These are phyloP conservation scores for Penicillium occitanis DNA, from an alignment of 2,329 filamentous ascomycete species.

Conservation along the genomic window DNA sequence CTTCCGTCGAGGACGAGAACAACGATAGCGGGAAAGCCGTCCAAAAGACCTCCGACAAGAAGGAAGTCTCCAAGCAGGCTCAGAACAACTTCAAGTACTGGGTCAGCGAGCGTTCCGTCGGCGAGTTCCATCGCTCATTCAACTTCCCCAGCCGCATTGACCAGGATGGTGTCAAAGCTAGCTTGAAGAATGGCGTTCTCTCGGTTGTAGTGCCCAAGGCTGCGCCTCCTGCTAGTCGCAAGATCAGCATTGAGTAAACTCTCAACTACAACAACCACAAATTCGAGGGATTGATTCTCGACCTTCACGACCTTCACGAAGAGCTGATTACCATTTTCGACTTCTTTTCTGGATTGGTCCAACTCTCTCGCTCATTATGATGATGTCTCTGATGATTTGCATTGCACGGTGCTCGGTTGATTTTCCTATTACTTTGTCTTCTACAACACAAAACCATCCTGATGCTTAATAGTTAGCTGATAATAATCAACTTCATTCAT, in stretches of 20 bases:
- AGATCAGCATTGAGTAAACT: slow-evolving; percentile 50
- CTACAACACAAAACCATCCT: neutral
- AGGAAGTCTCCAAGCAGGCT: slow-evolving; percentile 10
- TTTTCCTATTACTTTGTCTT: neutral
- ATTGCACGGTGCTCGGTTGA: slow-evolving; percentile 9
- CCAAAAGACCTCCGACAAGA: slow-evolving; percentile 28
- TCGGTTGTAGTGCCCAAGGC: slow-evolving; percentile 57
- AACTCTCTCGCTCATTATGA: slow-evolving; percentile 3
- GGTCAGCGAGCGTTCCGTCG: slow-evolving; percentile 58
- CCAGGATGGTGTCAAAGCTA: slow-evolving; percentile 57
- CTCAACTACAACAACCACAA: neutral
- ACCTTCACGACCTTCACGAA: neutral
- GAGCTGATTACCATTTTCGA: neutral
- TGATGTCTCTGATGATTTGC: neutral
- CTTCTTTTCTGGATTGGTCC: neutral
- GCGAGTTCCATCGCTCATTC: slow-evolving; percentile 57
- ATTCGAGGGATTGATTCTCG: neutral
- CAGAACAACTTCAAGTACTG: slow-evolving; percentile 47
- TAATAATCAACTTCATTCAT: slow-evolving; percentile 5
- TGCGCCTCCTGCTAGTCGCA: slow-evolving; percentile 46
- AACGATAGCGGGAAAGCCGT: slow-evolving; percentile 26
- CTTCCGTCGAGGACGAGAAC: slow-evolving; percentile 17
- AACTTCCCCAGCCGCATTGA: slow-evolving; percentile 56
- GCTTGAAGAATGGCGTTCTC: slow-evolving; percentile 57
- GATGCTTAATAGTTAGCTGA: neutral